Conservation (phyloP, 192 early-diverging fungal species). For the Glomus cerebriforme region DNA sequence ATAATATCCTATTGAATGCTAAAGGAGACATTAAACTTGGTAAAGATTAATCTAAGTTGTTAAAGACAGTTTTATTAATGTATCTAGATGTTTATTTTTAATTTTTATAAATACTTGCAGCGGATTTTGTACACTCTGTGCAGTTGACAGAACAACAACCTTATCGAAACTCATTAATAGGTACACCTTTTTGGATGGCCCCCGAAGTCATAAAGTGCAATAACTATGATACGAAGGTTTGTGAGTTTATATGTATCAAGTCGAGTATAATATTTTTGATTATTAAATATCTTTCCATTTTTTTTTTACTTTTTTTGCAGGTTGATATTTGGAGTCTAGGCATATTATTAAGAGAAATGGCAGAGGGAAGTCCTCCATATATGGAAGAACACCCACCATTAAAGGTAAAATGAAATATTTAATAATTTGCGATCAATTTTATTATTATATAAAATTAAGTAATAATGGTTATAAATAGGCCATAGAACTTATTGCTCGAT, state of each 20-base stretch:
- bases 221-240: slow-evolving; percentile 78
- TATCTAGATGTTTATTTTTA: neutral
- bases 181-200: slow-evolving; percentile 98
- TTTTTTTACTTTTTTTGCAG: too few relatives aligned
- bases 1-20: slow-evolving; percentile 84
- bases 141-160: slow-evolving; percentile 78
- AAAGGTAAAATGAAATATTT: slow-evolving; percentile 38
- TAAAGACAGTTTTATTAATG: neutral
- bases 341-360: slow-evolving; percentile 92
- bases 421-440: neutral
- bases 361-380: slow-evolving; percentile 94
- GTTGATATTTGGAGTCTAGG: slow-evolving; percentile 96
- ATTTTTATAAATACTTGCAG: slow-evolving; percentile 40
- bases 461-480: slow-evolving; percentile 53
- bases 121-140: slow-evolving; percentile 95
- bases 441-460: neutral
- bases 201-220: slow-evolving; percentile 91
- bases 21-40: slow-evolving; percentile 84
- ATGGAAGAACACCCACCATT: slow-evolving; percentile 81
- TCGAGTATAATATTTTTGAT: neutral
- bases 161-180: slow-evolving; percentile 82
- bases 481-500: slow-evolving; percentile 84
- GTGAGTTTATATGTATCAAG: neutral
- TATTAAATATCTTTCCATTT: neutral
- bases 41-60: slow-evolving; percentile 26